Percentiles rank a stretch among this genome's conserved stretches.
These are phyloP conservation scores for Plasmodium vinckei DNA, from an alignment of 169 alveolate genomes.

Conservation along the genomic window DNA sequence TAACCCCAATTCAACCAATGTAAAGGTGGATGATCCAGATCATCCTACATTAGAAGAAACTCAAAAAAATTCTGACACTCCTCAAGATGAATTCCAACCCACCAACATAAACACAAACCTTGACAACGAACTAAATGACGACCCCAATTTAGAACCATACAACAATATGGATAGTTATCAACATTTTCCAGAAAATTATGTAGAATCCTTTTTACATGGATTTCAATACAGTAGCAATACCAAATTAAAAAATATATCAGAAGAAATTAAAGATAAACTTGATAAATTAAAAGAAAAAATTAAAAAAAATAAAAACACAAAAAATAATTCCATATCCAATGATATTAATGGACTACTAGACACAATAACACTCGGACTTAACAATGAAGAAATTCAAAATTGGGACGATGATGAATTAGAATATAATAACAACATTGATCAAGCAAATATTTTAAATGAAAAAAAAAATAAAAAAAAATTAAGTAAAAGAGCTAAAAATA, in stretches of 20 bases:
- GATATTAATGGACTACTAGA: conserved; percentile 3
- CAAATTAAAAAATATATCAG: conserved; percentile 75
- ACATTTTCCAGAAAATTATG: conserved; percentile 56
- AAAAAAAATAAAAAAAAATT: conserved; percentile 11
- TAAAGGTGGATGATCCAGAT: background rate
- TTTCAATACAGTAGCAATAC: conserved; percentile 68
- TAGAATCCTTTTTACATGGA: conserved; percentile 58
- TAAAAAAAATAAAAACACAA: conserved; percentile 31
- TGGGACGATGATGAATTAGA: background rate
- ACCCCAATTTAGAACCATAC: background rate
- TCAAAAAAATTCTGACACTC: too few species aligned
- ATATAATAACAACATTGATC: background rate
- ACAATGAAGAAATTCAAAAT: conserved; percentile 13
- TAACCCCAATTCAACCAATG: background rate
- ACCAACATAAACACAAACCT: background rate
- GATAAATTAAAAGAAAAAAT: conserved; percentile 73
- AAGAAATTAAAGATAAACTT: conserved; percentile 61
- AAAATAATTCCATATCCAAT: background rate
- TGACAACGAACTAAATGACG: background rate
- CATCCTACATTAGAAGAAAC: too few species aligned
- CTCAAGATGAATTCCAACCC: background rate
- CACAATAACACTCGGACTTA: conserved; percentile 55
- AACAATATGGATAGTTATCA: background rate
- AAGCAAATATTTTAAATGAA: background rate
- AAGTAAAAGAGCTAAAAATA: conserved; percentile 67